These are phyloP conservation scores for Bathelium albidoporum DNA, from an alignment of 495 filamentous ascomycete species.

Conservation along the genomic window DNA sequence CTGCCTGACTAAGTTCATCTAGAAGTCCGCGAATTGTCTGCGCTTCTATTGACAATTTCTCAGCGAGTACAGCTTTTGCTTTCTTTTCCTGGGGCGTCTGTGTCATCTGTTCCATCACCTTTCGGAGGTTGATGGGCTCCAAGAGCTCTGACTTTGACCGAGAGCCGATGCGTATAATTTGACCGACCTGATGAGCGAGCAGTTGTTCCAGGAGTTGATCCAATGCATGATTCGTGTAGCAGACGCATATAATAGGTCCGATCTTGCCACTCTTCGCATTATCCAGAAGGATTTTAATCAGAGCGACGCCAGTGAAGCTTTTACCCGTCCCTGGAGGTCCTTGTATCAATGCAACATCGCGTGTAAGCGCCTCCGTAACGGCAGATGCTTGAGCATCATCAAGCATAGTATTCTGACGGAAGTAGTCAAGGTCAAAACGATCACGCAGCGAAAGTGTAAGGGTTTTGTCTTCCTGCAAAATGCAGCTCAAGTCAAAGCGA, in stretches of 20 bases:
- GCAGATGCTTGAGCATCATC: slow-evolving; percentile 50
- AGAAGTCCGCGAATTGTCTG: slow-evolving; percentile 28
- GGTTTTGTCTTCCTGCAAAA: slow-evolving; percentile 32
- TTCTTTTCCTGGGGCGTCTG: slow-evolving; percentile 37
- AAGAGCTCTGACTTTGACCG: slow-evolving; percentile 52
- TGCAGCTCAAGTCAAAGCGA: slow-evolving; percentile 40
- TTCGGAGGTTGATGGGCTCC: slow-evolving; percentile 37
- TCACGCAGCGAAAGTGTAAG: slow-evolving; percentile 31
- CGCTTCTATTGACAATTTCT: slow-evolving; percentile 23
- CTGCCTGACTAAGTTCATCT: slow-evolving; percentile 4
- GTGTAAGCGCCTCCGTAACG: slow-evolving; percentile 45
- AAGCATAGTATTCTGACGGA: slow-evolving; percentile 40
- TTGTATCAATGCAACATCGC: slow-evolving; percentile 56
- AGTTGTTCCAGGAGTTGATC: slow-evolving; percentile 65
- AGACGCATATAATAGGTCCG: slow-evolving; percentile 55
- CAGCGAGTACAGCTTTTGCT: slow-evolving; percentile 18
- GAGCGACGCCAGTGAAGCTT: slow-evolving; percentile 47
- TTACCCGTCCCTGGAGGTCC: slow-evolving; percentile 80
- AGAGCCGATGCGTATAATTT: slow-evolving; percentile 61
- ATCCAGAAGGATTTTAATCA: slow-evolving; percentile 52
- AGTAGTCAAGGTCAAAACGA: slow-evolving; percentile 31
- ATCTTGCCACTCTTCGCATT: slow-evolving; percentile 42
- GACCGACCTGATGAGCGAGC: slow-evolving; percentile 40
- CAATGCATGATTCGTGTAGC: slow-evolving; percentile 70
- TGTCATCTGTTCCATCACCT: slow-evolving; percentile 23